Evolutionary conservation across 768 basidiomycete species (phyloP).

Genomic region (Harrya chromipes): DNA sequence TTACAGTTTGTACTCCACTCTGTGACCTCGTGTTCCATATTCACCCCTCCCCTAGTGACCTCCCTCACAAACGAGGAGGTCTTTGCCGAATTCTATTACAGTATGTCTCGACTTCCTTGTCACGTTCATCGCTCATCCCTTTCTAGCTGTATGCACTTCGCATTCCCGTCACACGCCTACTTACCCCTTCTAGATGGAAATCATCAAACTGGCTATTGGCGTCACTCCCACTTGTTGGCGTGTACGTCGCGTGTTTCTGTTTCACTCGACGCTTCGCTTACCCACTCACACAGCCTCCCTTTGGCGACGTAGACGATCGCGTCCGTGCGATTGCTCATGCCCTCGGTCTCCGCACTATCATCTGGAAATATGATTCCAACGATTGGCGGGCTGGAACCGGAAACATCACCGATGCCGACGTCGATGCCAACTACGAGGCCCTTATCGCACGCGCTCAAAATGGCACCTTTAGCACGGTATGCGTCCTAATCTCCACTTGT

Average conservation of each 20-base stretch:
- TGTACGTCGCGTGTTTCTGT: slow-evolving; percentile 29
- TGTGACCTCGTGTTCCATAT: not conserved
- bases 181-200: slow-evolving; percentile 39
- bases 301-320: slow-evolving; percentile 71
- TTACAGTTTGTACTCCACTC: slow-evolving; percentile 40
- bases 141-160: slow-evolving; percentile 22
- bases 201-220: slow-evolving; percentile 52
- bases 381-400: slow-evolving; percentile 68
- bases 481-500: not conserved
- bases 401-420: slow-evolving; percentile 40
- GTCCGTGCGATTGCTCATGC: slow-evolving; percentile 66
- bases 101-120: slow-evolving; percentile 31
- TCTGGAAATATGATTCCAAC: slow-evolving; percentile 69
- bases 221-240: slow-evolving; percentile 62
- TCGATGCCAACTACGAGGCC: slow-evolving; percentile 51
- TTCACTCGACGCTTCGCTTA: not conserved
- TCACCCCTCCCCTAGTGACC: slow-evolving; percentile 42
- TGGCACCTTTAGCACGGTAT: slow-evolving; percentile 40
- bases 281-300: slow-evolving; percentile 47
- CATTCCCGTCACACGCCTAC: not conserved
- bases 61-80: slow-evolving; percentile 58
- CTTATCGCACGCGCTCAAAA: slow-evolving; percentile 47
- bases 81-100: slow-evolving; percentile 79
- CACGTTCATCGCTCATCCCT: slow-evolving; percentile 1
- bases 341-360: slow-evolving; percentile 65